These are phyloP conservation scores for Carex sylvatica DNA, from an alignment of 202 grass and related monocot species.

Conservation along the genomic window DNA sequence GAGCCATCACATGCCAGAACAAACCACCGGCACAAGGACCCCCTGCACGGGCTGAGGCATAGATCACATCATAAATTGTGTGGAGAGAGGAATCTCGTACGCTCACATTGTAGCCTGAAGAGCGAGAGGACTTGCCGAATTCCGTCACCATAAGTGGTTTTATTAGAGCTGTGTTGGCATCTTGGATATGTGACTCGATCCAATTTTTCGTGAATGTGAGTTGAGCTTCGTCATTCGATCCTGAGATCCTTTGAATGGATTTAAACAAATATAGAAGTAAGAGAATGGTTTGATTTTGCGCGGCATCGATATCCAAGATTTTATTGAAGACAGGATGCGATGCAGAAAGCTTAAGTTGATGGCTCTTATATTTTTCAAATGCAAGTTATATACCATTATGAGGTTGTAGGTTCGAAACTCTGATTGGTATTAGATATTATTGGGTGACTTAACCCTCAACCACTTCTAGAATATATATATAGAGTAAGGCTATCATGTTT, in stretches of 20 bases:
- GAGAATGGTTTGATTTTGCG: neutral
- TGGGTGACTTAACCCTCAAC: too few species aligned
- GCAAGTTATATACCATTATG: too few species aligned
- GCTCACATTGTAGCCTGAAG: conserved; percentile 22
- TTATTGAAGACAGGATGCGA: neutral
- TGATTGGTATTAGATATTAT: too few species aligned
- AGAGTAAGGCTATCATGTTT: too few species aligned
- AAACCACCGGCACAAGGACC: conserved; percentile 48
- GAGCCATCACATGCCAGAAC: conserved; percentile 76
- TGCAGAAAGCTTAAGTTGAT: neutral
- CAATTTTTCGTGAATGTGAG: conserved; percentile 57
- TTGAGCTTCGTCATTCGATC: conserved; percentile 43
- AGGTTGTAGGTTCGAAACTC: too few species aligned
- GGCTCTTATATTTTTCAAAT: neutral
- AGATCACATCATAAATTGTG: conserved; percentile 59
- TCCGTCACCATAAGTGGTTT: conserved; percentile 74
- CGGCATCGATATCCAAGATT: neutral
- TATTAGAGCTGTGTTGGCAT: conserved; percentile 34
- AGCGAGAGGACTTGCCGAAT: conserved; percentile 55
- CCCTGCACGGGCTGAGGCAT: conserved; percentile 38
- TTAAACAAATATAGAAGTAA: neutral
- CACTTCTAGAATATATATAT: too few species aligned
- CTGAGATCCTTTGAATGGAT: conserved; percentile 39
- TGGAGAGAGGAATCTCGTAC: conserved; percentile 41
- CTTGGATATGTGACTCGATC: conserved; percentile 50